A percentile compares a stretch with the other conserved stretches of the same genome.
Conservation (phyloP, 108 stramenopile genomes). For the Skeletonema tropicum region DNA sequence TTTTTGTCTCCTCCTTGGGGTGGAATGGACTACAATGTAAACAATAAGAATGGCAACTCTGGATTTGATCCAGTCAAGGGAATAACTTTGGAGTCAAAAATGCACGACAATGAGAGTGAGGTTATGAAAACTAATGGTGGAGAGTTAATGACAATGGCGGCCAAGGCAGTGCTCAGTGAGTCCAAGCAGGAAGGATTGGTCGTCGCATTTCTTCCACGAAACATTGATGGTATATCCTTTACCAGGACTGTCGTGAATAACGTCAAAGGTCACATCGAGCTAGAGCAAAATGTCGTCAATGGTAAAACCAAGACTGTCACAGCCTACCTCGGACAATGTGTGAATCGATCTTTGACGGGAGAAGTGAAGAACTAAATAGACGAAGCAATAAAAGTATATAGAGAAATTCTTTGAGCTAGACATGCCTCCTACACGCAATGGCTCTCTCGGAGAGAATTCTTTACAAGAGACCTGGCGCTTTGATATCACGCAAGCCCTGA, state of each 20-base stretch:
- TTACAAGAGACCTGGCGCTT: conserved; percentile 44
- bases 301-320: conserved; percentile 86
- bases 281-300: conserved; percentile 82
- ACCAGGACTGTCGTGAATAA: conserved; percentile 52
- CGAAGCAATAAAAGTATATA: background rate
- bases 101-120: conserved; percentile 2
- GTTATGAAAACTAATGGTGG: conserved; percentile 48
- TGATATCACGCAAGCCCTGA: conserved; percentile 49
- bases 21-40: conserved; percentile 63
- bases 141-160: conserved; percentile 49
- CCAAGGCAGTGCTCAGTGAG: conserved; percentile 40
- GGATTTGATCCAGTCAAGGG: conserved; percentile 30
- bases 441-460: no score
- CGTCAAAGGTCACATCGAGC: conserved; percentile 51
- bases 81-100: conserved; percentile 33
- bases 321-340: conserved; percentile 57
- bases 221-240: conserved; percentile 63
- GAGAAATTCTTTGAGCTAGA: background rate
- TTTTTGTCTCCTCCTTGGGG: conserved; percentile 90
- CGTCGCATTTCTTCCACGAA: conserved; percentile 73
- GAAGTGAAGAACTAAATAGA: background rate
- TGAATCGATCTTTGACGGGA: background rate
- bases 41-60: conserved; percentile 39
- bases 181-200: conserved; percentile 39
- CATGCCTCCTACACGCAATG: no score